These are phyloP conservation scores for Crucibulum laeve DNA, from an alignment of 768 basidiomycete genomes.

Conservation along the genomic window DNA sequence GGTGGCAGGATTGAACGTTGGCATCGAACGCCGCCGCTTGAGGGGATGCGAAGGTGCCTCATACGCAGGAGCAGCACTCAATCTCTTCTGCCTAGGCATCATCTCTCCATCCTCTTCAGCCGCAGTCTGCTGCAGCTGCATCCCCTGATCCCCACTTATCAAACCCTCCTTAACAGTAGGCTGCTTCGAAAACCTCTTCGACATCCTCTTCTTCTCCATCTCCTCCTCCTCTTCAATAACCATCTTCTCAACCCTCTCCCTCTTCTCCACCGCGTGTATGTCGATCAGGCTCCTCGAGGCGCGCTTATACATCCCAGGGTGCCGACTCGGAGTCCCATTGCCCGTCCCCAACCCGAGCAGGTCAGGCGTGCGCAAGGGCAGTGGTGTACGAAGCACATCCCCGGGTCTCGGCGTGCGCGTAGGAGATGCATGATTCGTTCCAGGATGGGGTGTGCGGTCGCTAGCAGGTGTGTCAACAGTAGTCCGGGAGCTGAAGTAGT, in stretches of 20 bases:
- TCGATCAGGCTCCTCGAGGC: constrained; percentile 66
- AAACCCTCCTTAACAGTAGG: background rate
- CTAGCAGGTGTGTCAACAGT: background rate
- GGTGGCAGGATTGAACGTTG: constrained; percentile 51
- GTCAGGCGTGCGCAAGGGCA: background rate
- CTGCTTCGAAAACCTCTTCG: background rate
- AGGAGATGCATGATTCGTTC: constrained; percentile 6
- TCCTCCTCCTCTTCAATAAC: constrained; percentile 22
- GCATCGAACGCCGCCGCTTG: constrained; percentile 66
- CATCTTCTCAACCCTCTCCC: constrained; percentile 25
- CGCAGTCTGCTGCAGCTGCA: background rate
- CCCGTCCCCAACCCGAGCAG: too few species aligned
- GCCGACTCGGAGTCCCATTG: too few species aligned
- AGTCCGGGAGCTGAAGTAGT: background rate
- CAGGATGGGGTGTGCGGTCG: background rate
- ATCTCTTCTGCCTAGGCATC: constrained; percentile 18
- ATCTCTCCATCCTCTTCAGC: constrained; percentile 5
- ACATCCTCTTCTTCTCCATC: constrained; percentile 15
- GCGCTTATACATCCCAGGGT: constrained; percentile 50
- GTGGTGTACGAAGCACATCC: constrained; percentile 7
- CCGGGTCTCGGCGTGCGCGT: constrained; percentile 15
- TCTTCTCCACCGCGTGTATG: constrained; percentile 30
- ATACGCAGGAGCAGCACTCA: constrained; percentile 28
- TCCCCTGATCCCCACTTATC: background rate
- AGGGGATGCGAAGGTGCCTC: constrained; percentile 35